phyloP scores from a whole-genome alignment of 495 filamentous ascomycete species.

The Penicillium paradoxum region DNA sequence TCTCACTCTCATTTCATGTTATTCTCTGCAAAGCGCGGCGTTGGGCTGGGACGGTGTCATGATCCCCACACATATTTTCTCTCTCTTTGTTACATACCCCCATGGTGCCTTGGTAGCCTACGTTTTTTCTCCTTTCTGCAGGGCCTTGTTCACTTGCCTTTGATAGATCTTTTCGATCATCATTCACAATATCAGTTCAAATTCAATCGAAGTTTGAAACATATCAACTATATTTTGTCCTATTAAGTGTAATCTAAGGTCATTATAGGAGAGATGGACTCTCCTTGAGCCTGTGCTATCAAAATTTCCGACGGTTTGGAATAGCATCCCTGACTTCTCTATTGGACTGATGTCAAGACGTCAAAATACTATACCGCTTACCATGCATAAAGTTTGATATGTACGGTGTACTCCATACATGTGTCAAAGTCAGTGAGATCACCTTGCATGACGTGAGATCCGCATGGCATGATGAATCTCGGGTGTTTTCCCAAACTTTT shows the following conservation, averaged over 20 bases:
- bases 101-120: slow-evolving; percentile 1
- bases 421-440: background rate
- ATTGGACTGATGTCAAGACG: too few species aligned
- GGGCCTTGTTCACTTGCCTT: background rate
- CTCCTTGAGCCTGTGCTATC: too few species aligned
- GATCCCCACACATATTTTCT: slow-evolving; percentile 10
- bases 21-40: slow-evolving; percentile 22
- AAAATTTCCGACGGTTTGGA: too few species aligned
- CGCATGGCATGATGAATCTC: background rate
- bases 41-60: slow-evolving; percentile 21
- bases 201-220: background rate
- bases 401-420: too few species aligned
- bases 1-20: background rate
- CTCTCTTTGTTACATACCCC: slow-evolving; percentile 18
- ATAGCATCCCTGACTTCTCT: too few species aligned
- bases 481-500: background rate
- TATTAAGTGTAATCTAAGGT: background rate
- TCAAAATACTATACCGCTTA: too few species aligned
- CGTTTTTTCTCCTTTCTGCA: background rate
- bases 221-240: background rate
- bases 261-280: too few species aligned
- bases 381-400: background rate
- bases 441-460: background rate
- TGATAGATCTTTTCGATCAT: background rate
- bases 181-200: background rate